These are phyloP conservation scores for Chytriomyces sp. DNA, from an alignment of 192 early-diverging fungal genomes.

Conservation along the genomic window DNA sequence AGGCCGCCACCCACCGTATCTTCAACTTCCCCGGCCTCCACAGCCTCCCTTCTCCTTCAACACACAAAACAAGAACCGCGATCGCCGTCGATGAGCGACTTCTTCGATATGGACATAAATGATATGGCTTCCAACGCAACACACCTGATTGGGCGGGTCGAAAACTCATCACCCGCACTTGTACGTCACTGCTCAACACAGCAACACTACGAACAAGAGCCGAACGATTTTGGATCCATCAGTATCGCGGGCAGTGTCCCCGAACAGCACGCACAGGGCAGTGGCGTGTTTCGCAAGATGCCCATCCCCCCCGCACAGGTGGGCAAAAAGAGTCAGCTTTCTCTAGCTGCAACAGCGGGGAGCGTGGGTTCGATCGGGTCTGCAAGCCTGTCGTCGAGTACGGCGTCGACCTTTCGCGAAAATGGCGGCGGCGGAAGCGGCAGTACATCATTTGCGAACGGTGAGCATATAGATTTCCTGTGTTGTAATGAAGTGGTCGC, in stretches of 20 bases:
- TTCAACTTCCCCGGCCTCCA: not conserved
- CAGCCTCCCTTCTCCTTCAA: not conserved
- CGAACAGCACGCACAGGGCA: no score
- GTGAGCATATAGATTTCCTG: no score
- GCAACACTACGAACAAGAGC: not conserved
- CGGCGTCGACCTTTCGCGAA: no score
- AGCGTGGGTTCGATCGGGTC: no score
- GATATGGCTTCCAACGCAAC: not conserved
- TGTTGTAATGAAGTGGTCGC: no score
- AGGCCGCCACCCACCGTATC: no score
- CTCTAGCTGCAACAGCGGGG: not conserved
- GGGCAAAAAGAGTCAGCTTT: conserved; percentile 14
- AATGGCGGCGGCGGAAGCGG: no score
- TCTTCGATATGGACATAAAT: conserved; percentile 12
- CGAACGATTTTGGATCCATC: not conserved
- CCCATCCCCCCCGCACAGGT: conserved; percentile 22
- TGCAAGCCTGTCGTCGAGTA: no score
- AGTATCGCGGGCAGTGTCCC: not conserved
- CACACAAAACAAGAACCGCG: not conserved
- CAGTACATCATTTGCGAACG: no score
- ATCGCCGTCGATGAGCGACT: conserved; percentile 1
- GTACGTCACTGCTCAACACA: not conserved
- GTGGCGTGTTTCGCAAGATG: conserved; percentile 19
- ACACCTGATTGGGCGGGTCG: no score
- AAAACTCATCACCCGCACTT: no score